Conservation (phyloP, 768 basidiomycete genomes). For the Kwoniella shandongensis region DNA sequence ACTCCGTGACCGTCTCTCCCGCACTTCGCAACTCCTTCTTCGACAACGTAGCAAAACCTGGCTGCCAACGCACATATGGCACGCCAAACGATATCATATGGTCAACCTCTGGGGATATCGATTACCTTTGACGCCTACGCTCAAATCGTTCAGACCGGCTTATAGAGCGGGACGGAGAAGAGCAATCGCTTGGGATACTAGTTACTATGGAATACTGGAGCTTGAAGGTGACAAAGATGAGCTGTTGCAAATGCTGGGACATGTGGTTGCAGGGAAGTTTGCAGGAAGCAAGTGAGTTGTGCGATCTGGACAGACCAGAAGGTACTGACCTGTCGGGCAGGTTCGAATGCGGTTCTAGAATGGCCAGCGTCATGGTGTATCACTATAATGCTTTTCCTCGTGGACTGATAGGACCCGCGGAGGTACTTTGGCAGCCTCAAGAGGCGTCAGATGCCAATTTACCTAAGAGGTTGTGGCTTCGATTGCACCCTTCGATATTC, state of each 20-base stretch:
- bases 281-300: constrained; percentile 44
- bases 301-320: background rate
- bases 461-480: constrained; percentile 63
- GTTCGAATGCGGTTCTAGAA: constrained; percentile 66
- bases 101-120: constrained; percentile 87
- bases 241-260: constrained; percentile 60
- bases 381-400: constrained; percentile 65
- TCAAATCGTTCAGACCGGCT: constrained; percentile 87
- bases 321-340: constrained; percentile 54
- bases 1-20: constrained; percentile 55
- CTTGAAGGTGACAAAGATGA: constrained; percentile 65
- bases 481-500: constrained; percentile 73
- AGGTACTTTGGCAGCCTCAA: constrained; percentile 70
- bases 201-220: constrained; percentile 76
- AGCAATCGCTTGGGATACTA: constrained; percentile 85
- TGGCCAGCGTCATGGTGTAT: constrained; percentile 69
- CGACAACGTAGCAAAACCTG: constrained; percentile 86
- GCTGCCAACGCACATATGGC: constrained; percentile 97
- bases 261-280: constrained; percentile 56
- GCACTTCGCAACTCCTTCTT: constrained; percentile 65
- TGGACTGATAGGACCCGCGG: constrained; percentile 67
- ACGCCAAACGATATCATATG: constrained; percentile 96
- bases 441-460: constrained; percentile 9
- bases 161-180: constrained; percentile 83
- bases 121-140: constrained; percentile 82